phyloP scores from a whole-genome alignment of 805 yeast genomes.

The Wickerhamomyces alni region DNA sequence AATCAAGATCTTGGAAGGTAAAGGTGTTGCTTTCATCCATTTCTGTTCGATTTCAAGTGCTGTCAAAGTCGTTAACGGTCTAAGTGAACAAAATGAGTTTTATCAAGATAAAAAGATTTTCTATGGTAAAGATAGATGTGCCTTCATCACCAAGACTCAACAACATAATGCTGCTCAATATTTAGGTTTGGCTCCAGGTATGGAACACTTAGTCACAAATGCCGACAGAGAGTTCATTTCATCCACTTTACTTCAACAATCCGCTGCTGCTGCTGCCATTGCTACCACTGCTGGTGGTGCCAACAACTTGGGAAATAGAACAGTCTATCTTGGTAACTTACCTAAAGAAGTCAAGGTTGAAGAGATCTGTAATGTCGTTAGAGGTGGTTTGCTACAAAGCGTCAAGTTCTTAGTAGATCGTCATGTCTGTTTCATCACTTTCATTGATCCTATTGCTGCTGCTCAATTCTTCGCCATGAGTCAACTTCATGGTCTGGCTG shows the following conservation, averaged over 20 bases:
- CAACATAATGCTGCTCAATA: conserved; percentile 97
- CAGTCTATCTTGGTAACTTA: conserved; percentile 84
- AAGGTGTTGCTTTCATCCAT: conserved; percentile 87
- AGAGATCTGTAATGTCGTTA: conserved; percentile 91
- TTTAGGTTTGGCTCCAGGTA: conserved; percentile 83
- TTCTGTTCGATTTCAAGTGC: conserved; percentile 82
- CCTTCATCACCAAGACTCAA: conserved; percentile 90
- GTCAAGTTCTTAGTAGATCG: conserved; percentile 77
- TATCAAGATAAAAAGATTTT: conserved; percentile 76
- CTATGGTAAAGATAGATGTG: conserved; percentile 93
- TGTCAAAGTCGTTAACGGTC: conserved; percentile 72
- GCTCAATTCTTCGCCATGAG: conserved; percentile 96
- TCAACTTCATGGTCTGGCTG: conserved; percentile 80
- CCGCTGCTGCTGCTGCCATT: conserved; percentile 96
- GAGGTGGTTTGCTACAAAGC: conserved; percentile 89
- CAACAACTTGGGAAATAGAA: conserved; percentile 85
- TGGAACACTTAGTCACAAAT: conserved; percentile 71
- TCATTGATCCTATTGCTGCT: conserved; percentile 94
- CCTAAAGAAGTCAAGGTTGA: conserved; percentile 86
- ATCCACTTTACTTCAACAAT: conserved; percentile 79
- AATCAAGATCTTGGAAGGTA: conserved; percentile 70
- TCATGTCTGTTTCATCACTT: conserved; percentile 91
- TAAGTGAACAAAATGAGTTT: conserved; percentile 57
- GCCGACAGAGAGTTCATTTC: conserved; percentile 56
- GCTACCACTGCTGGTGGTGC: conserved; percentile 95